Percentiles rank a stretch among this genome's conserved stretches.
Conservation (phyloP, 2,329 filamentous ascomycete genomes). For the Stromatinia cepivora region DNA sequence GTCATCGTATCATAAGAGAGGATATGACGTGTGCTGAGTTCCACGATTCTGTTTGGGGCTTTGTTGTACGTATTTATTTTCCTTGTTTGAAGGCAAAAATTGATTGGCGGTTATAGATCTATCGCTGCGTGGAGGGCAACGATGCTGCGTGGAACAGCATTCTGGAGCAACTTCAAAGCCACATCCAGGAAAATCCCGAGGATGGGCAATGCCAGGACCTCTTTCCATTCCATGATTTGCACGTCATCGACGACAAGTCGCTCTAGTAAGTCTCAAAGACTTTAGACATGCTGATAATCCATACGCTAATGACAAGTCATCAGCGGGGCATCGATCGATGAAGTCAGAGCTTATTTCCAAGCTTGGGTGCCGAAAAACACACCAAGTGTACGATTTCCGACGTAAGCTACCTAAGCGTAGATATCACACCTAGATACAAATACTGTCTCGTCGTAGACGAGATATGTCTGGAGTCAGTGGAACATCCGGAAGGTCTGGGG, state of each 20-base stretch:
- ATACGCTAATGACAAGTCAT: conserved; percentile 13
- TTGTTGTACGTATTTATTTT: conserved; percentile 19
- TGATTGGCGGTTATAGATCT: conserved; percentile 14
- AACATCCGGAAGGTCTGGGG: background rate
- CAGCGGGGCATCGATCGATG: conserved; percentile 17
- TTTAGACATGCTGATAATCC: background rate
- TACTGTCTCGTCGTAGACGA: background rate
- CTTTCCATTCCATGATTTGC: background rate
- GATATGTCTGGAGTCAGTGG: background rate
- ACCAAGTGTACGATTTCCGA: background rate
- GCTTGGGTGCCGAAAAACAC: conserved; percentile 8
- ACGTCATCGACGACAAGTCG: background rate
- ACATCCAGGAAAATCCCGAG: conserved; percentile 14
- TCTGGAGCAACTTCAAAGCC: conserved; percentile 14
- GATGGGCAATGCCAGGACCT: conserved; percentile 2
- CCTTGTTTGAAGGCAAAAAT: conserved; percentile 11
- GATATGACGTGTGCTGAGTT: conserved; percentile 34
- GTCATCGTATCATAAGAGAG: conserved; percentile 19
- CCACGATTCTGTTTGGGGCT: conserved; percentile 41
- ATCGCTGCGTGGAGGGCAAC: conserved; percentile 13
- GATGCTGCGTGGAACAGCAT: conserved; percentile 17
- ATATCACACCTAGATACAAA: background rate
- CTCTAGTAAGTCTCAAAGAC: background rate
- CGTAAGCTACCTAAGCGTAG: background rate
- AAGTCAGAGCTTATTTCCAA: conserved; percentile 15